Percentiles rank a stretch among this genome's conserved stretches.
Conservation (phyloP, 108 stramenopile species). For the Nitzschia inconspicua region DNA sequence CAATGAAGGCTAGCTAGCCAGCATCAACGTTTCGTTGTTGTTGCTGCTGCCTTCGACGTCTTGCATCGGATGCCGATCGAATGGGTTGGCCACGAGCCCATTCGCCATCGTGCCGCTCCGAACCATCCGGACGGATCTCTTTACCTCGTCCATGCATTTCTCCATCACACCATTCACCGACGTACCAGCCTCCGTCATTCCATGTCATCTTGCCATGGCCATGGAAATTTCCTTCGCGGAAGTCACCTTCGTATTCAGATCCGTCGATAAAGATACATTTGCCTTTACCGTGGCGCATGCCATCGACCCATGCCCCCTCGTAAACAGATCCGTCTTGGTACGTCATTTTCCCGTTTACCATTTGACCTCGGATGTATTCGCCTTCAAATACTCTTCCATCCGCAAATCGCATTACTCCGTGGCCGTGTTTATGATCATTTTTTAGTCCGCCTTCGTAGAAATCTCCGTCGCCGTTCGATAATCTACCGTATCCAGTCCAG, state of each 20-base stretch:
- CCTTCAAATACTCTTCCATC: constrained; percentile 48
- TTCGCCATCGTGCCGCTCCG: constrained; percentile 46
- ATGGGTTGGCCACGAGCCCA: constrained; percentile 50
- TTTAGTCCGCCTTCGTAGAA: constrained; percentile 56
- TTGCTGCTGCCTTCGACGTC: constrained; percentile 17
- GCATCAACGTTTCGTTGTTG: too few species aligned
- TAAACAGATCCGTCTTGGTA: constrained; percentile 48
- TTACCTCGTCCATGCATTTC: constrained; percentile 56
- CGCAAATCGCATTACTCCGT: constrained; percentile 48
- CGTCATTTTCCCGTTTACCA: constrained; percentile 52
- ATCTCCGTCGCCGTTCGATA: constrained; percentile 50
- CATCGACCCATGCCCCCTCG: constrained; percentile 44
- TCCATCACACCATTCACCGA: constrained; percentile 54
- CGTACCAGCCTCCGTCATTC: constrained; percentile 60
- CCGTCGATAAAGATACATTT: constrained; percentile 48
- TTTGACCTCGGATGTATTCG: constrained; percentile 50
- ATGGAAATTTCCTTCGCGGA: constrained; percentile 51
- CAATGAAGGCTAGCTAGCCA: too few species aligned
- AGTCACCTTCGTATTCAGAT: constrained; percentile 50
- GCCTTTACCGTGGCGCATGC: constrained; percentile 47
- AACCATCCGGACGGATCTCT: constrained; percentile 45
- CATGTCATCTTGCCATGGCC: constrained; percentile 49
- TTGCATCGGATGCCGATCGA: constrained; percentile 25
- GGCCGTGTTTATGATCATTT: constrained; percentile 56
- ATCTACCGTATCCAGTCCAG: constrained; percentile 48